phyloP scores from a whole-genome alignment of 257 asterid species.

The Solanum phureja region DNA sequence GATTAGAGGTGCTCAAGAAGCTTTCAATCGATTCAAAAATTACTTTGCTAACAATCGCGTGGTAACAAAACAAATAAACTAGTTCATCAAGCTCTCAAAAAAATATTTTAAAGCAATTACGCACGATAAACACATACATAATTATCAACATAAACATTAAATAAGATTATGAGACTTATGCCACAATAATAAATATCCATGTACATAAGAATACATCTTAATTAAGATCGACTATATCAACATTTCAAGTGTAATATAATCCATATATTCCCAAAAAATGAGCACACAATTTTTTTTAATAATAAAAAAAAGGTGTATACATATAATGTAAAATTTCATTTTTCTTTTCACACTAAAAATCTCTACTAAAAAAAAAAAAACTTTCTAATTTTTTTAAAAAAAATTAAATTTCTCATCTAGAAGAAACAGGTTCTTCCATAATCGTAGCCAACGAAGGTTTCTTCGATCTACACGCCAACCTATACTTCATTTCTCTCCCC shows the following conservation, averaged over 20 bases:
- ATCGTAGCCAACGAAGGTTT: conserved; percentile 27
- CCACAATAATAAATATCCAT: no score
- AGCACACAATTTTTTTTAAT: neutral
- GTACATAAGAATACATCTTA: no score
- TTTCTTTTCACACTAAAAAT: neutral
- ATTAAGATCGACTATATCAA: no score
- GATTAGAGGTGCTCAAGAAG: neutral
- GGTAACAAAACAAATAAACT: neutral
- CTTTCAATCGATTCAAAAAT: no score
- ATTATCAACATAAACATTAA: neutral
- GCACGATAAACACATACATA: fast-evolving
- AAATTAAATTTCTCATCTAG: conserved; percentile 1
- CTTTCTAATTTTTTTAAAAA: neutral
- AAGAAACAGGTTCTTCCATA: conserved; percentile 18
- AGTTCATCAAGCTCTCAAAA: neutral
- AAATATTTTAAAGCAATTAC: no score
- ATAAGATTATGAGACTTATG: neutral
- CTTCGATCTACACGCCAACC: conserved; percentile 21
- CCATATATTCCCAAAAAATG: no score
- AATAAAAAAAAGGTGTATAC: neutral
- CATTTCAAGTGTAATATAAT: no score
- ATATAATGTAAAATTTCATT: no score
- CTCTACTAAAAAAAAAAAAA: neutral
- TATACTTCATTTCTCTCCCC: neutral
- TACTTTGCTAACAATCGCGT: no score